Base-by-base conservation (phyloP, 2,329 filamentous ascomycete species). In the Metarhizium sp. region DNA sequence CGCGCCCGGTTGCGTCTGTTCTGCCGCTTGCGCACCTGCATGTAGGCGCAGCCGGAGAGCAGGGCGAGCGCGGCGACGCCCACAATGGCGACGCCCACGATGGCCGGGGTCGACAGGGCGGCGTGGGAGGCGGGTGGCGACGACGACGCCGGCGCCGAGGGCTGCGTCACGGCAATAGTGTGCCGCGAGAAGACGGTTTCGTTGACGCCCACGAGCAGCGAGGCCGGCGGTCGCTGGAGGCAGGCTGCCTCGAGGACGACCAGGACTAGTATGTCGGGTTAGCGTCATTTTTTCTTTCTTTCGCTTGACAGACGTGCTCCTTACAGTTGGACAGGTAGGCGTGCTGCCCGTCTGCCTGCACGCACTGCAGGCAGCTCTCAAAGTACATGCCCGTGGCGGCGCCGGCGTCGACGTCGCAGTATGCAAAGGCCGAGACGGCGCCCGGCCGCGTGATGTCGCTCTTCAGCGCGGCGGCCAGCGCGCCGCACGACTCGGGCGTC, bases 231-330 rank as follows among this genome's bases (percentile, higher is more conserved):
- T 36, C 72, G 69, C 58, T 81, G 77, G 40, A 69, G 64, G 59
- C 79, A 82, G 49, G 75, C 79, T 3, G 78, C 77, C 59, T 76
- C 69, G 4, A 82, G 69, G 8, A 78, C 78, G 4, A 78, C 64
- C 51, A 82, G 68, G 58, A 75, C 78, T 80, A 8, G 6, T 3
- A 20, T 20, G 20, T 20, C 3, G 25, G 25, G 25, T 25, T 25
- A 25, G 25, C 25, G 4, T 25, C 25, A n/a, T 1, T 25, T 25
- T 25, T 25, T 0, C 25, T 1, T 25, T 25, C 25, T 25, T 25
- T 25, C 25, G 20, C 20, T 4, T 25, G 4, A 25, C 3, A 25
- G 25, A 25, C 25, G 25, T 1, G 25, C 32, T 51, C 29, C 73
- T 60, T 66, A 80, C 78, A 78, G 59, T 82, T 82, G 52, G 75